These are phyloP conservation scores for Paramecium caudatum DNA, from an alignment of 73 alveolate species.

Conservation along the genomic window DNA sequence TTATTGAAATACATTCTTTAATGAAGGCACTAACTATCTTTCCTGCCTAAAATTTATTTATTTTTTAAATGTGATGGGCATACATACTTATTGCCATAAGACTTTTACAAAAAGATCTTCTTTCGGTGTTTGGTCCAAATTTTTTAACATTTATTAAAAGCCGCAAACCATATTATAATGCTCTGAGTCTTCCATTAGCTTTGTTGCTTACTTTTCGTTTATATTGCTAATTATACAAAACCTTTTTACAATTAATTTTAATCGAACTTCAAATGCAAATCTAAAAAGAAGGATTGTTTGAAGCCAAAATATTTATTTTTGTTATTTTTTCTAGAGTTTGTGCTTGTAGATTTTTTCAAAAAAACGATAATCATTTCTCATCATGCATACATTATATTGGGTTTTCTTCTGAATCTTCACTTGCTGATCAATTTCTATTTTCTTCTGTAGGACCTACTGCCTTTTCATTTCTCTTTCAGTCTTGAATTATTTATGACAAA, in stretches of 20 bases:
- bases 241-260: background rate
- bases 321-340: background rate
- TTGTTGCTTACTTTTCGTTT: background rate
- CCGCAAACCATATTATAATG: background rate
- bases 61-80: background rate
- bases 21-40: background rate
- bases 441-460: background rate
- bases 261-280: background rate
- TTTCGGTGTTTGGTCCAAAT: constrained; percentile 15
- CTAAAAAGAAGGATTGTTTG: background rate
- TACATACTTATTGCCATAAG: background rate
- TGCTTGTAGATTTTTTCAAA: background rate
- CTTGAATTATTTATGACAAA: background rate
- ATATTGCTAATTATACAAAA: background rate
- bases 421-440: background rate
- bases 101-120: constrained; percentile 46
- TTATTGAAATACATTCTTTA: constrained; percentile 21
- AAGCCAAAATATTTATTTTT: background rate
- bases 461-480: constrained; percentile 37
- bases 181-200: constrained; percentile 7
- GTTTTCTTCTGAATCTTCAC: background rate
- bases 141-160: background rate
- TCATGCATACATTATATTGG: background rate
- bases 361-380: constrained; percentile 14
- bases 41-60: background rate